Evolutionary conservation across 1,139 yeast genomes (phyloP).

Genomic region (Taphrina pruni): DNA sequence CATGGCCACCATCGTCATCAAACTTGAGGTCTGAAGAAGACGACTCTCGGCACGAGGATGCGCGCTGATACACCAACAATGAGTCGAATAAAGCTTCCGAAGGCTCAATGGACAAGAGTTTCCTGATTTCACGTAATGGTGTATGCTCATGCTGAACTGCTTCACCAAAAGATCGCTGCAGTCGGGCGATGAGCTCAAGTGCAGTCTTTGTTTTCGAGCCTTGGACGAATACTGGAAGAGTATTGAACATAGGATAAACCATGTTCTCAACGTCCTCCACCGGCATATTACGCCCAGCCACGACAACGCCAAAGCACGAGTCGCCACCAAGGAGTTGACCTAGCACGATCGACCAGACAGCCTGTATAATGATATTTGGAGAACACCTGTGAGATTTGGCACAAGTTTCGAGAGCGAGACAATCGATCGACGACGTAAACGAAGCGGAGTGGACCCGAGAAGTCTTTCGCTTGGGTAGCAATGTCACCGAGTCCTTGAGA

Average conservation of each 20-base stretch:
- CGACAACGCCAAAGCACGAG: slow-evolving; percentile 45
- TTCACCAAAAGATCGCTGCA: slow-evolving; percentile 42
- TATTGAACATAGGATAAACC: slow-evolving; percentile 47
- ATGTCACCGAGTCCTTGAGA: not conserved
- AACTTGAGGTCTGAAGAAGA: not conserved
- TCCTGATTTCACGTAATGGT: slow-evolving; percentile 45
- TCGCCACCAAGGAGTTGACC: slow-evolving; percentile 31
- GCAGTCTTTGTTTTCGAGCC: slow-evolving; percentile 12
- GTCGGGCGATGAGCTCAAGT: slow-evolving; percentile 21
- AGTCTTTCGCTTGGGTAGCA: not conserved
- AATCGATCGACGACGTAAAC: not conserved
- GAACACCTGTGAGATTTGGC: slow-evolving; percentile 40
- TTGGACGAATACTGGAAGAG: slow-evolving; percentile 44
- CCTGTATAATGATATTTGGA: slow-evolving; percentile 44
- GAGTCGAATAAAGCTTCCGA: slow-evolving; percentile 42
- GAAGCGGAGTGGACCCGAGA: not conserved
- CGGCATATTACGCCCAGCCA: slow-evolving; percentile 41
- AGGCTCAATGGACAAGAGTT: slow-evolving; percentile 42
- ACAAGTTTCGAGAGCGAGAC: slow-evolving; percentile 6
- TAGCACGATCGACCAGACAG: slow-evolving; percentile 45
- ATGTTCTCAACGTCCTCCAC: slow-evolving; percentile 44
- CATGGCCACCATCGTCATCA: not conserved
- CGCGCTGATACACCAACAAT: slow-evolving; percentile 45
- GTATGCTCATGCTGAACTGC: slow-evolving; percentile 44
- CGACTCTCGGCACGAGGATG: not conserved